Conservation (phyloP, 2,329 filamentous ascomycete species). For the Cytospora schulzeri region DNA sequence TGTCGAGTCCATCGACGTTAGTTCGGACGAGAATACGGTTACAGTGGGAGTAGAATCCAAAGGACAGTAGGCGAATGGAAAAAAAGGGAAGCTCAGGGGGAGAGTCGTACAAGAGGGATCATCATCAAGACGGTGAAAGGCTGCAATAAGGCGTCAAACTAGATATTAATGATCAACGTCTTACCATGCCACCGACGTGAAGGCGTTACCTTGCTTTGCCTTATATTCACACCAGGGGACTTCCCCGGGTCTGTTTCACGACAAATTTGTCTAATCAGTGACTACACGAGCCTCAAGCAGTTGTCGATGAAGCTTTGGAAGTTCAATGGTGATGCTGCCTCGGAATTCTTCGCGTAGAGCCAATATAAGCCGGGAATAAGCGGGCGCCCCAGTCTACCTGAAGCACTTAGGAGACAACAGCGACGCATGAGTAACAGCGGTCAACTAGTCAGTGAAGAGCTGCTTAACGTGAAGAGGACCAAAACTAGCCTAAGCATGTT, state of each 20-base stretch:
- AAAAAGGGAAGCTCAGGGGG: too few species aligned
- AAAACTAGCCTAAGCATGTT: neutral
- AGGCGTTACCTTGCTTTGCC: constrained; percentile 27
- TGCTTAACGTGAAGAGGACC: too few species aligned
- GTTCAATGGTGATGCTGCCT: constrained; percentile 31
- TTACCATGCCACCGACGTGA: too few species aligned
- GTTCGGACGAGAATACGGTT: neutral
- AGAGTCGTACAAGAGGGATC: too few species aligned
- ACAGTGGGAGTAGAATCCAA: neutral
- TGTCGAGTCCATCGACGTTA: neutral
- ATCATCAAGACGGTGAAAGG: too few species aligned
- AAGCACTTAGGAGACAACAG: too few species aligned
- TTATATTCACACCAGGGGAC: constrained; percentile 31
- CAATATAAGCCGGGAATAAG: constrained; percentile 32
- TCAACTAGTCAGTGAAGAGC: neutral
- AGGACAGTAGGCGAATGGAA: constrained; percentile 36
- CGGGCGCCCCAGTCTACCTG: constrained; percentile 28
- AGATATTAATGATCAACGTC: too few species aligned
- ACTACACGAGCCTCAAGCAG: too few species aligned
- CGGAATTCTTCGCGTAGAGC: constrained; percentile 31
- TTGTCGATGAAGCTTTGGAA: constrained; percentile 32
- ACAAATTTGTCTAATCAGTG: too few species aligned
- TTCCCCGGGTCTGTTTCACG: too few species aligned
- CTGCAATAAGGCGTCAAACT: too few species aligned
- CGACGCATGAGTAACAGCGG: constrained; percentile 17